Percentiles rank a stretch among this genome's conserved stretches.
These are phyloP conservation scores for Alternaria ethzedia DNA, from an alignment of 2,329 filamentous ascomycete species.

Conservation along the genomic window DNA sequence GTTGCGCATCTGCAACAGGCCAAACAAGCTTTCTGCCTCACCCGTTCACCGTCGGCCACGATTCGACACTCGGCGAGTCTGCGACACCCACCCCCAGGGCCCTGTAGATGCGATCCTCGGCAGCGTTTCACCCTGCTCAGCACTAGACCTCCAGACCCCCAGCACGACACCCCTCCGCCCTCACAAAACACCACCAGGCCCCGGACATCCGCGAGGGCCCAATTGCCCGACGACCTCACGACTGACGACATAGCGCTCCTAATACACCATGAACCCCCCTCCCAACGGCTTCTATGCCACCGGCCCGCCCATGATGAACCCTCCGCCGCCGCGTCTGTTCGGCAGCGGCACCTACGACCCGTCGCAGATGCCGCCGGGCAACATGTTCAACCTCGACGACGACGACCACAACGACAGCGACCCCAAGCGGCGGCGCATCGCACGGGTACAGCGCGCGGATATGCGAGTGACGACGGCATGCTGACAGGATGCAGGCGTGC, in stretches of 20 bases:
- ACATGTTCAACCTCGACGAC: slow-evolving; percentile 58
- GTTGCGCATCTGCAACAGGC: slow-evolving; percentile 15
- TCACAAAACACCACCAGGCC: slow-evolving; percentile 34
- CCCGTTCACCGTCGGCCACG: slow-evolving; percentile 14
- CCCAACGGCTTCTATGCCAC: slow-evolving; percentile 42
- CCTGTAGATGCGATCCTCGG: slow-evolving; percentile 30
- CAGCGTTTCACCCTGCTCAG: slow-evolving; percentile 39
- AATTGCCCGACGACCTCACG: slow-evolving; percentile 9
- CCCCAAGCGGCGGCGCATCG: slow-evolving; percentile 86
- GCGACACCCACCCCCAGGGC: slow-evolving; percentile 32
- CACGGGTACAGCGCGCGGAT: slow-evolving; percentile 66
- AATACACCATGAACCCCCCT: slow-evolving; percentile 40
- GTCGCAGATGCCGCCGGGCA: slow-evolving; percentile 44
- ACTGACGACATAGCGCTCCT: neutral
- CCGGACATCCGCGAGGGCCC: slow-evolving; percentile 20
- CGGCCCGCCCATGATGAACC: slow-evolving; percentile 47
- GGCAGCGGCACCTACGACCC: slow-evolving; percentile 46
- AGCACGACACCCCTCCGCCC: slow-evolving; percentile 11
- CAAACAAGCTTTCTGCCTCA: slow-evolving; percentile 33
- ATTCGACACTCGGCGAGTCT: slow-evolving; percentile 34
- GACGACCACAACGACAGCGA: slow-evolving; percentile 69
- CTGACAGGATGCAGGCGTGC: slow-evolving; percentile 69
- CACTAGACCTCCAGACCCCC: slow-evolving; percentile 15
- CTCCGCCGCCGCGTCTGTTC: slow-evolving; percentile 50
- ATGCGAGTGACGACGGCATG: slow-evolving; percentile 7